Conservation (phyloP, 768 basidiomycete genomes). For the Phaeolepiota aurea region DNA sequence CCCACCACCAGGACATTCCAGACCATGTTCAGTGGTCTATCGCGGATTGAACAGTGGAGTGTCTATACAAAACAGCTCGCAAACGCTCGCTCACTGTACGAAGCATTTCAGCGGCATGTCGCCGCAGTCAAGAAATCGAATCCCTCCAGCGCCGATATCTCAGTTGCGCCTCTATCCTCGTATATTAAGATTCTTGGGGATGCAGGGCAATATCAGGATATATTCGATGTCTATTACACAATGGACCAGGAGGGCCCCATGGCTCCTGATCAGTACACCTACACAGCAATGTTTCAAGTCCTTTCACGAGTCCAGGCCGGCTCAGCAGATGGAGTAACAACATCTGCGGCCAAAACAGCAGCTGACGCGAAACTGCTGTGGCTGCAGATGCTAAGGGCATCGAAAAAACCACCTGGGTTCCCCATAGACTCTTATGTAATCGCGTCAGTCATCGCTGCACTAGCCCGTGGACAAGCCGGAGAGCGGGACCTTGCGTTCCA, state of each 20-base stretch:
- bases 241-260: slow-evolving; percentile 56
- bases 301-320: slow-evolving; percentile 19
- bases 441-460: slow-evolving; percentile 41
- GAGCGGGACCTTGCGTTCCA: slow-evolving; percentile 65
- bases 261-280: slow-evolving; percentile 53
- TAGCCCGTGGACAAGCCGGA: slow-evolving; percentile 43
- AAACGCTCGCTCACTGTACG: slow-evolving; percentile 54
- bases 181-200: slow-evolving; percentile 66
- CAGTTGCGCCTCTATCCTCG: slow-evolving; percentile 39
- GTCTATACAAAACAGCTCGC: slow-evolving; percentile 50
- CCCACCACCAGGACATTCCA: slow-evolving; percentile 62
- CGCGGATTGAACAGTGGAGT: slow-evolving; percentile 54
- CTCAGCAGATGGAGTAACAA: slow-evolving; percentile 15
- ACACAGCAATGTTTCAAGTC: slow-evolving; percentile 58
- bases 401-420: slow-evolving; percentile 35
- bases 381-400: slow-evolving; percentile 50
- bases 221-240: slow-evolving; percentile 70
- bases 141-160: slow-evolving; percentile 36
- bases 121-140: slow-evolving; percentile 39
- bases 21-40: slow-evolving; percentile 60
- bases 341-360: slow-evolving; percentile 31
- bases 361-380: slow-evolving; percentile 68
- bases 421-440: slow-evolving; percentile 47
- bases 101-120: slow-evolving; percentile 43
- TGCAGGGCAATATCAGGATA: slow-evolving; percentile 49